Evolutionary conservation across 495 filamentous ascomycete genomes (phyloP), one percentile per base, ranked within the genome.

Genomic region (Neohortaea acidophila): DNA sequence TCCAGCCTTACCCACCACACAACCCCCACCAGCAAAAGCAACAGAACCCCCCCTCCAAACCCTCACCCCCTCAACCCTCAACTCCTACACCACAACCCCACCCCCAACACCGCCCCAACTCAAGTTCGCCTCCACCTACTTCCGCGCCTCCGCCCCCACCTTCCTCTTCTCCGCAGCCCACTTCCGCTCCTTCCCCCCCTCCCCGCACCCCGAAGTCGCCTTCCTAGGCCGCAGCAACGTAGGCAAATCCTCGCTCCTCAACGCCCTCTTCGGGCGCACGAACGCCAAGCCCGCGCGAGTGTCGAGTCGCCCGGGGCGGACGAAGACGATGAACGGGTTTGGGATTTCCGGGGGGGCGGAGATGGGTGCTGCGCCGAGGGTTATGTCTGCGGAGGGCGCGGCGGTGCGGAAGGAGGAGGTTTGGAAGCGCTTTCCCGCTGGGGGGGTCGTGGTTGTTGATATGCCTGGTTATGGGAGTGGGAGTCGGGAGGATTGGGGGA

Each of bases 401-500:
- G 62, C 64, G 38, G 33, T 33, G 29, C 32, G 32, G 36, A 27
- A 47, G 43, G 38, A 57, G 42, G 46, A 24, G 12, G 39, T 32
- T 28, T 36, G 37, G 35, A 36, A 41, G 21, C 41, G 48, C 13
- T 47, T 45, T 32, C 34, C 44, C 12, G 42, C 32, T 21, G 68
- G 77, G 36, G 64, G 71, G 10, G 52, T 92, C 34, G 62, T 74
- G 6, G 49, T 89, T 9, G 61, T 94, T 24, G 91, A 97, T 58
- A 87, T 91, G 83, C 91, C 89, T 5, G 91, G 89, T 1, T 97
- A 97, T 52, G 89, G 91, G 3, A 66, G 78, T 38, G 79, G 72
- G 4, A 82, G 79, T 51, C 61, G 72, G 30, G 55, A 66, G 27
- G 78, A 77, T 46, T 94, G 87, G 87, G 89, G 89, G 2, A 58